phyloP scores from a whole-genome alignment of 2,329 filamentous ascomycete species.

The Fusarium foetens region DNA sequence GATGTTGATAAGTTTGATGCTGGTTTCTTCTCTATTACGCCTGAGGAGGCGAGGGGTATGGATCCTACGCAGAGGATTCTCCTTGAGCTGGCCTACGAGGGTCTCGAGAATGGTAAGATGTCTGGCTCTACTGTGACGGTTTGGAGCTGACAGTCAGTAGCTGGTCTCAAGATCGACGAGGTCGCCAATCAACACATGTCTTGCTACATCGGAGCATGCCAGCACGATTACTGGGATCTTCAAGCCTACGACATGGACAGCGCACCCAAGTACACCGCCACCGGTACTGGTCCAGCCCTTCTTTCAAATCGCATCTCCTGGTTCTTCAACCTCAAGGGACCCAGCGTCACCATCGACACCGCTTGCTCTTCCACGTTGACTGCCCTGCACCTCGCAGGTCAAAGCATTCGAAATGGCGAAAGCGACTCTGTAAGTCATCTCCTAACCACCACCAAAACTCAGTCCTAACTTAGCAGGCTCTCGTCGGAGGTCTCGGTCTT shows the following conservation, averaged over 20 bases:
- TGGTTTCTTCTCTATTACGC: neutral
- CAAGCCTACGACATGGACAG: slow-evolving; percentile 10
- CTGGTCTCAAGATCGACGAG: neutral
- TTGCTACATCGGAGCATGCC: slow-evolving; percentile 4
- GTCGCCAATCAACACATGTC: slow-evolving; percentile 7
- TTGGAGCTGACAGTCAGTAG: neutral
- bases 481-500: neutral
- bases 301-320: neutral
- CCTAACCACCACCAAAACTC: accelerated
- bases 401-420: neutral
- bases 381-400: slow-evolving; percentile 9
- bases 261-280: slow-evolving; percentile 2
- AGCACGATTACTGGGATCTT: slow-evolving; percentile 11
- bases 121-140: accelerated
- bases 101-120: neutral
- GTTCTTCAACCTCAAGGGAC: slow-evolving; percentile 11
- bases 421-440: neutral
- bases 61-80: slow-evolving; percentile 7
- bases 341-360: slow-evolving; percentile 14
- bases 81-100: slow-evolving; percentile 1
- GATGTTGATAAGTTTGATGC: slow-evolving; percentile 2
- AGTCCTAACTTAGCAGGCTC: neutral
- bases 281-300: neutral
- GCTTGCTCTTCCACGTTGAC: slow-evolving; percentile 6
- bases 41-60: slow-evolving; percentile 2